phyloP scores from a whole-genome alignment of 768 basidiomycete genomes.

The Rhodotorula taiwanensis region DNA sequence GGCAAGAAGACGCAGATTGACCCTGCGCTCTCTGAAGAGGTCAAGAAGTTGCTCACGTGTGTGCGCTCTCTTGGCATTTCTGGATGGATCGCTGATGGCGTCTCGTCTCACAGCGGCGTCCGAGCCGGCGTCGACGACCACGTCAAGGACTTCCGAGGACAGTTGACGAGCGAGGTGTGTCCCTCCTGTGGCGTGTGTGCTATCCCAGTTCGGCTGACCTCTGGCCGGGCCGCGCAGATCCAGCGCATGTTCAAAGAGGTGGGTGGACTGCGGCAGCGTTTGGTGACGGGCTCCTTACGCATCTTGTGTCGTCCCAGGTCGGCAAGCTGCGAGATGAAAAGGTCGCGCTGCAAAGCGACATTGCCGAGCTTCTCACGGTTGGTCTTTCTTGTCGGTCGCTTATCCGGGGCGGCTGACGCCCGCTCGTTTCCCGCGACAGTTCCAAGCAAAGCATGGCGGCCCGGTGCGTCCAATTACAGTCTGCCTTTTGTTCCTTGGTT shows the following conservation, averaged over 20 bases:
- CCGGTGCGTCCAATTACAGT: no score
- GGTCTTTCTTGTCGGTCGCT: neutral
- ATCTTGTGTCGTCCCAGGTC: conserved; percentile 22
- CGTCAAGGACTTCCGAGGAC: conserved; percentile 29
- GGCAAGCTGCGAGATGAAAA: conserved; percentile 35
- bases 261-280: neutral
- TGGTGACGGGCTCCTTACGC: no score
- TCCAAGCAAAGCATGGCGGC: conserved; percentile 23
- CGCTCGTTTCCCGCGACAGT: no score
- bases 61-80: neutral
- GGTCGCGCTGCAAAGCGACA: conserved; percentile 20
- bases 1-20: conserved; percentile 24
- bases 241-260: conserved; percentile 36
- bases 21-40: conserved; percentile 22
- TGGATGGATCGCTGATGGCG: no score
- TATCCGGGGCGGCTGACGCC: neutral
- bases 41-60: conserved; percentile 20
- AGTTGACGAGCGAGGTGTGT: conserved; percentile 29
- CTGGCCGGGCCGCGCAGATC: conserved; percentile 4
- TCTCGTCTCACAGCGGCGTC: neutral
- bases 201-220: neutral
- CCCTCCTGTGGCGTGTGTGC: no score
- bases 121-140: conserved; percentile 25
- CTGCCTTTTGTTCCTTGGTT: no score
- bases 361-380: conserved; percentile 28